These are phyloP conservation scores for Colletotrichum simmondsii DNA, from an alignment of 2,329 filamentous ascomycete species.

Conservation along the genomic window DNA sequence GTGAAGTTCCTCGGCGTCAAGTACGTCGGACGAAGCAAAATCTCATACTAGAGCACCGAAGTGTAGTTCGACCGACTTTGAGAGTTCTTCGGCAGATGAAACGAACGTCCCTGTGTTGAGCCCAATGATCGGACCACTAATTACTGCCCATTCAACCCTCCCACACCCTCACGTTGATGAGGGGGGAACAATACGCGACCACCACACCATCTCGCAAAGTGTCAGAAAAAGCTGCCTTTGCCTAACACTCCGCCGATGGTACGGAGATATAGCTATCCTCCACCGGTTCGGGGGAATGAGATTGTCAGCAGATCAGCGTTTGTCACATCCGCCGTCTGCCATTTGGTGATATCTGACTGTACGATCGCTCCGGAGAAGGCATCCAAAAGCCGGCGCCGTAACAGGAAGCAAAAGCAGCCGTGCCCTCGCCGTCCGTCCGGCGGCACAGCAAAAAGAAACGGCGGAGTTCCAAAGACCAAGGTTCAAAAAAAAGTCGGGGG, in stretches of 20 bases:
- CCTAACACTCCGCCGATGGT: background rate
- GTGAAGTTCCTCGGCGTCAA: background rate
- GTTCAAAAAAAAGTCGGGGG: background rate
- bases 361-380: background rate
- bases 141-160: background rate
- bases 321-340: background rate
- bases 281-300: background rate
- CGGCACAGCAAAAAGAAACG: background rate
- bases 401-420: no score
- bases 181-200: background rate
- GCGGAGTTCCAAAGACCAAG: background rate
- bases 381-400: background rate
- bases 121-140: background rate
- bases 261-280: background rate
- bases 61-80: background rate
- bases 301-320: background rate
- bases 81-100: background rate
- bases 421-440: background rate
- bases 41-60: background rate
- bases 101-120: background rate
- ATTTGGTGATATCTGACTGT: background rate
- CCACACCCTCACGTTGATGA: background rate
- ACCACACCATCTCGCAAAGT: background rate
- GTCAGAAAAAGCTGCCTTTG: background rate
- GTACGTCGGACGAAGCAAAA: background rate